Evolutionary conservation across 768 basidiomycete genomes (phyloP).

Genomic region (Suillus americanus): DNA sequence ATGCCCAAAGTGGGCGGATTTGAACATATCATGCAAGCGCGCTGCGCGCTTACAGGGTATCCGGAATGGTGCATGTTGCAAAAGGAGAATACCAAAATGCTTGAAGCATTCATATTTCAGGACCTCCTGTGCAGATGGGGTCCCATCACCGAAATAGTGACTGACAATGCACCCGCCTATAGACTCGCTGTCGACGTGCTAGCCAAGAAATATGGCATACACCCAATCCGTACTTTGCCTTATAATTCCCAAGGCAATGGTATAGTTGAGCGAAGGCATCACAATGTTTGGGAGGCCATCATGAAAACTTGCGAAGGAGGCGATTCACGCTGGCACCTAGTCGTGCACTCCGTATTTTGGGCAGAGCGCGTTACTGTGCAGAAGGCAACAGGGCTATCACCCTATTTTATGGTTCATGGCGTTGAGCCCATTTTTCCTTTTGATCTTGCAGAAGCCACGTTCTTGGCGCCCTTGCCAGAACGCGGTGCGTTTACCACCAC

Average conservation of each 20-base stretch:
- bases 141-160: too few relatives aligned
- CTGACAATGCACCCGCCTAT: too few relatives aligned
- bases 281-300: constrained; percentile 9
- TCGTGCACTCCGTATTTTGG: not conserved
- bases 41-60: not conserved
- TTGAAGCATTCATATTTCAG: not conserved
- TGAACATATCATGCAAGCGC: not conserved
- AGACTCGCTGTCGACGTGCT: not conserved
- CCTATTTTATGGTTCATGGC: not conserved
- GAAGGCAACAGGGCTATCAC: not conserved
- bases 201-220: too few relatives aligned
- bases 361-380: too few relatives aligned
- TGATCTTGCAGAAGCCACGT: not conserved
- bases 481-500: too few relatives aligned
- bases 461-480: not conserved
- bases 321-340: not conserved
- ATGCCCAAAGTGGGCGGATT: not conserved
- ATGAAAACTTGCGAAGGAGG: not conserved
- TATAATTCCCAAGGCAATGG: not conserved
- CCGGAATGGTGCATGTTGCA: not conserved
- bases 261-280: not conserved
- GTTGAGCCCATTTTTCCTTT: not conserved
- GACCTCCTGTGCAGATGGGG: too few relatives aligned
- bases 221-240: not conserved
- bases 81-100: not conserved